A percentile compares a stretch with the other conserved stretches of the same genome.
phyloP scores from a whole-genome alignment of 352 stramenopile species.

The Globisporangium spinosum region DNA sequence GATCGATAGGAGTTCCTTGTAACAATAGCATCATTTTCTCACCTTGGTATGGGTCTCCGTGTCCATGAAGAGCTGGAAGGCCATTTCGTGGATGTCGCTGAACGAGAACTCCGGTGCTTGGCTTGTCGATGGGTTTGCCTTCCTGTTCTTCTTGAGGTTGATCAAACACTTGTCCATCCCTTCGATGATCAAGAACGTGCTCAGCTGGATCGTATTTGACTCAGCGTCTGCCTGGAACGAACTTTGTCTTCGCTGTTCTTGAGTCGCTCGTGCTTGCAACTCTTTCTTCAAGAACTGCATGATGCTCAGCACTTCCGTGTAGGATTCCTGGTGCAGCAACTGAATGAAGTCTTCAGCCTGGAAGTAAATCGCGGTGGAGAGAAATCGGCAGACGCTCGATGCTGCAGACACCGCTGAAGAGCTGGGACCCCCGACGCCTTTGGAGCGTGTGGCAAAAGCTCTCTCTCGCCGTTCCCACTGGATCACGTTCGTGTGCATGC shows the following conservation, averaged over 20 bases:
- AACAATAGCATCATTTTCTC: neutral
- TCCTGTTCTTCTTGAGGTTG: conserved; percentile 37
- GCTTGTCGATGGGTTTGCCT: neutral
- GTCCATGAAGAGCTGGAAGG: conserved; percentile 71
- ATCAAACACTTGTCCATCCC: conserved; percentile 58
- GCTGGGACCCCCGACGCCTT: neutral
- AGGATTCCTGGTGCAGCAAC: conserved; percentile 33
- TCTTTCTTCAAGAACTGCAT: conserved; percentile 30
- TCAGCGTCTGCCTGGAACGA: neutral
- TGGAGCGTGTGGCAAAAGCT: neutral
- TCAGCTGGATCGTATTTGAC: conserved; percentile 7
- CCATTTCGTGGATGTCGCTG: conserved; percentile 52
- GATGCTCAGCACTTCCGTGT: conserved; percentile 31
- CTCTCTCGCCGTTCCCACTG: conserved; percentile 33
- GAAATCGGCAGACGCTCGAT: neutral
- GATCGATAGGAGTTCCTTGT: too few relatives aligned
- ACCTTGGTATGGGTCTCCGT: conserved; percentile 48
- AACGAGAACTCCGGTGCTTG: conserved; percentile 30
- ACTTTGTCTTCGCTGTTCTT: neutral
- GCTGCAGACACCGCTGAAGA: neutral
- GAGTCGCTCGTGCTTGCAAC: neutral
- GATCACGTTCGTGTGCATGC: conserved; percentile 27
- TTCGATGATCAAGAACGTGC: conserved; percentile 55
- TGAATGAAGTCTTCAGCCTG: conserved; percentile 37
- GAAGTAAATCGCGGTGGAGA: conserved; percentile 38